Percentiles rank a stretch among this genome's conserved stretches.
These are phyloP conservation scores for Stagonosporopsis rhizophila DNA, from an alignment of 2,329 filamentous ascomycete species.

Conservation along the genomic window DNA sequence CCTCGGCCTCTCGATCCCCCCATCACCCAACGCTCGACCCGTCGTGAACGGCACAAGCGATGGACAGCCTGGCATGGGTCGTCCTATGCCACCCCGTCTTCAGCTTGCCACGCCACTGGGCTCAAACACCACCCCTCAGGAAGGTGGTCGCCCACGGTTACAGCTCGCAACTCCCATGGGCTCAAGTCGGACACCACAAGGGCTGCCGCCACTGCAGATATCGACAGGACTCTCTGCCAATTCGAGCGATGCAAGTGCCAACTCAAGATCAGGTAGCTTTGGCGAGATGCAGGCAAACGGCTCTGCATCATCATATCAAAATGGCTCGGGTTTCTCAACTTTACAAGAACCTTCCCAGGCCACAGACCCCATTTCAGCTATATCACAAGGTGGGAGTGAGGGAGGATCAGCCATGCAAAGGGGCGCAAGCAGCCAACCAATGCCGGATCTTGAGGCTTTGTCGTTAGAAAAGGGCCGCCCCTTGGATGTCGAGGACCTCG, in stretches of 20 bases:
- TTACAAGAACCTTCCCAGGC: constrained; percentile 65
- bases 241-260: constrained; percentile 80
- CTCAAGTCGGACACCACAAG: constrained; percentile 73
- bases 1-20: constrained; percentile 88
- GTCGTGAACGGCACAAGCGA: constrained; percentile 68
- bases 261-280: constrained; percentile 85
- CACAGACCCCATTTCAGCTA: constrained; percentile 86
- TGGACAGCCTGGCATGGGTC: constrained; percentile 44
- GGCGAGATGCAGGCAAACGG: constrained; percentile 81
- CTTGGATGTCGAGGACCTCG: constrained; percentile 90
- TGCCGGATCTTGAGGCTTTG: constrained; percentile 80
- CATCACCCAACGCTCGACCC: constrained; percentile 82
- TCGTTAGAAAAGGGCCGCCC: constrained; percentile 82
- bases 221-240: constrained; percentile 67
- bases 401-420: constrained; percentile 76
- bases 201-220: constrained; percentile 63
- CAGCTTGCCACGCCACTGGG: constrained; percentile 90
- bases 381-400: constrained; percentile 77
- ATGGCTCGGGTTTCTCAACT: constrained; percentile 77
- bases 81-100: constrained; percentile 75
- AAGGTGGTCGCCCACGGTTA: constrained; percentile 74
- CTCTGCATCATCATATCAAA: constrained; percentile 82
- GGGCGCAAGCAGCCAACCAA: constrained; percentile 78
- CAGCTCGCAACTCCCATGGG: constrained; percentile 92
- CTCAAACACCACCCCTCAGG: constrained; percentile 74